These are phyloP conservation scores for Pythium myriotylum DNA, from an alignment of 352 stramenopile genomes.

Conservation along the genomic window DNA sequence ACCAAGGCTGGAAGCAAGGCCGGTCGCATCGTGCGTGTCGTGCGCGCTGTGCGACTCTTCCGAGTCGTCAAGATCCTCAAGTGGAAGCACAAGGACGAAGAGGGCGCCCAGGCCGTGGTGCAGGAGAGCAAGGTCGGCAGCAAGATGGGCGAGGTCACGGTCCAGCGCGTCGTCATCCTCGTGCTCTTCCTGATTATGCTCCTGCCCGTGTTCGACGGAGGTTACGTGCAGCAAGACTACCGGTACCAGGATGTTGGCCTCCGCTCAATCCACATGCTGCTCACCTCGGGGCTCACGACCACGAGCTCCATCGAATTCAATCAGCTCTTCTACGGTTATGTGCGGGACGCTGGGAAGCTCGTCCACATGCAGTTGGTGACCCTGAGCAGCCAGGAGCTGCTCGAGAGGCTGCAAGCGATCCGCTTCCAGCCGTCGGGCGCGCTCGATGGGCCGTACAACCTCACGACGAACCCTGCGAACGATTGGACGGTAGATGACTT, in stretches of 20 bases:
- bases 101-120: constrained; percentile 32
- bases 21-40: constrained; percentile 83
- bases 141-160: constrained; percentile 88
- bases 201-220: constrained; percentile 85
- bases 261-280: constrained; percentile 68
- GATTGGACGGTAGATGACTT: constrained; percentile 46
- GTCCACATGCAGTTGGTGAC: constrained; percentile 66
- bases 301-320: constrained; percentile 49
- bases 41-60: constrained; percentile 82
- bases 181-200: constrained; percentile 90
- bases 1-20: constrained; percentile 78
- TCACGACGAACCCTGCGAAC: constrained; percentile 64
- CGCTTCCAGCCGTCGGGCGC: constrained; percentile 52
- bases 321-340: constrained; percentile 64
- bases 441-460: constrained; percentile 42
- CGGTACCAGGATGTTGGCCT: constrained; percentile 87
- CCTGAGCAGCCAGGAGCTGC: constrained; percentile 39
- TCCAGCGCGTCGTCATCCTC: constrained; percentile 86
- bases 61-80: constrained; percentile 88
- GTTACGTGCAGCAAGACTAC: constrained; percentile 77
- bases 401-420: constrained; percentile 36
- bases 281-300: constrained; percentile 51
- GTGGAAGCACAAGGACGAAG: constrained; percentile 74
- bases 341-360: constrained; percentile 58
- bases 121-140: constrained; percentile 89